Evolutionary conservation across 345 rosid genomes (phyloP).

Genomic region (Mercurialis annua): DNA sequence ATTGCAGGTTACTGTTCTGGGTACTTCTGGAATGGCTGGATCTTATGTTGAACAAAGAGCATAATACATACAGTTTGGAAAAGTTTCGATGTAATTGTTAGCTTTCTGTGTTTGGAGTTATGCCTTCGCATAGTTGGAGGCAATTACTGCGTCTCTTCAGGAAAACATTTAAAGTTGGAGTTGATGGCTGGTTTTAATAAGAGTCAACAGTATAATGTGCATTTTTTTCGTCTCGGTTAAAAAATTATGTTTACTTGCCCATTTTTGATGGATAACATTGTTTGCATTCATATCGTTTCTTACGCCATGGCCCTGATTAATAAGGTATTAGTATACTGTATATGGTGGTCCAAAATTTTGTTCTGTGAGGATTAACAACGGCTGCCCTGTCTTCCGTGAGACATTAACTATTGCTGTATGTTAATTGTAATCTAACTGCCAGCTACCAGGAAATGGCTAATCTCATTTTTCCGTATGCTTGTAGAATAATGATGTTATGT

Average conservation of each 20-base stretch:
- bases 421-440: not conserved
- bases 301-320: not conserved
- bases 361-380: not conserved
- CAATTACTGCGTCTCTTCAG: constrained; percentile 2
- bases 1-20: constrained; percentile 78
- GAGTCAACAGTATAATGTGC: not conserved
- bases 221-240: not conserved
- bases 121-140: constrained; percentile 15
- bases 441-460: too few species aligned
- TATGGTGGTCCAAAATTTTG: not conserved
- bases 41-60: constrained; percentile 87
- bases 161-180: constrained; percentile 2
- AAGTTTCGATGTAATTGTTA: not conserved
- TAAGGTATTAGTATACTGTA: not conserved
- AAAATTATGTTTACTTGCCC: not conserved
- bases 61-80: constrained; percentile 5
- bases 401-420: not conserved
- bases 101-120: constrained; percentile 1
- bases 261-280: not conserved
- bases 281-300: not conserved
- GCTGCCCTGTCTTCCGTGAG: not conserved
- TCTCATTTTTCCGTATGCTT: not conserved
- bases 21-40: constrained; percentile 90
- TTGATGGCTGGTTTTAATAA: constrained; percentile 17
- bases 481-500: not conserved